A percentile compares a stretch with the other conserved stretches of the same genome.
phyloP scores from a whole-genome alignment of 108 stramenopile species.

The Thalassiosira profunda region DNA sequence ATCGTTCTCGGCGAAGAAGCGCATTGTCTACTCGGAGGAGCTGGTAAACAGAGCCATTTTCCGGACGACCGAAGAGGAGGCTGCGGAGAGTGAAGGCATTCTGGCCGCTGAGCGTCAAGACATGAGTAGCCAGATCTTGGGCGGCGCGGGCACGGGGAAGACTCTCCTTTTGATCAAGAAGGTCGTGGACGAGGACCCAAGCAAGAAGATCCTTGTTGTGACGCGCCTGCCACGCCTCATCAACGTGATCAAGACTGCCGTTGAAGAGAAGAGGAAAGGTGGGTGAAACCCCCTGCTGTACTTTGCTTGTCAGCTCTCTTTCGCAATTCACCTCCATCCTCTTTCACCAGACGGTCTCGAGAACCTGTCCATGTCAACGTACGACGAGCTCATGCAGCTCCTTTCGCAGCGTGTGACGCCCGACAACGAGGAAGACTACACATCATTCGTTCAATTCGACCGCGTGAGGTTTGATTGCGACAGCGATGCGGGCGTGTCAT shows the following conservation, averaged over 20 bases:
- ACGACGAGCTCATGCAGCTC: conserved; percentile 8
- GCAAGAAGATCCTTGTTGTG: not conserved
- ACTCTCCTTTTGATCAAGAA: conserved; percentile 2
- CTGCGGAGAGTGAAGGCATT: not conserved
- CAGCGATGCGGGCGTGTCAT: conserved; percentile 1
- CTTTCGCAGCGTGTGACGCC: conserved; percentile 6
- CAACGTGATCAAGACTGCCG: conserved; percentile 6
- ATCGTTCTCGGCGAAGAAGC: conserved; percentile 13
- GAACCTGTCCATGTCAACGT: conserved; percentile 5
- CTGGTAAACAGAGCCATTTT: conserved; percentile 7
- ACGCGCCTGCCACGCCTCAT: conserved; percentile 14
- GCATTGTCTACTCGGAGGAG: conserved; percentile 11
- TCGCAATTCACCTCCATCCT: no score
- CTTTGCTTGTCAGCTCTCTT: no score
- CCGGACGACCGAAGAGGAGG: conserved; percentile 5
- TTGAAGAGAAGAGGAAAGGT: conserved; percentile 4
- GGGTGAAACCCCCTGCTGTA: no score
- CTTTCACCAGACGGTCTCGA: not conserved
- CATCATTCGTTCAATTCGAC: conserved; percentile 6
- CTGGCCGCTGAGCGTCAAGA: conserved; percentile 7
- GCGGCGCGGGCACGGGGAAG: conserved; percentile 16
- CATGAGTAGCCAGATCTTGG: conserved; percentile 2
- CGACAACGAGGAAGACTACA: not conserved
- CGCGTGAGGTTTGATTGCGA: conserved; percentile 14
- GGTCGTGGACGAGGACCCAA: conserved; percentile 1